Evolutionary conservation across 441 rosid species (phyloP).

Genomic region (Erodium texanum): DNA sequence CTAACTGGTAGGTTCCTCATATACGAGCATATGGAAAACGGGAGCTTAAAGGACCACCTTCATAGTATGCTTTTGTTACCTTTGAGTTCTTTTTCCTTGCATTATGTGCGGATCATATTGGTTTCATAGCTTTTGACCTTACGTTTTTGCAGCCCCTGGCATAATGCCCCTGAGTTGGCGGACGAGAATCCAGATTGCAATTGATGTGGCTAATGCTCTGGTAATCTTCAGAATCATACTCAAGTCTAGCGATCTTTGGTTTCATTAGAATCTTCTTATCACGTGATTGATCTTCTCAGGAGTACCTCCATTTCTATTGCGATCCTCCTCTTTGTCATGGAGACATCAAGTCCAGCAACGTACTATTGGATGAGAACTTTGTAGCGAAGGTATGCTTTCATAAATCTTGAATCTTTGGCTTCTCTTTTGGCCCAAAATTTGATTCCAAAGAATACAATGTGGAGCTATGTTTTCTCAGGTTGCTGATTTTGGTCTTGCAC

Average conservation of each 20-base stretch:
- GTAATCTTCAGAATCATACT: conserved; percentile 35
- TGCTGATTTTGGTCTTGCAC: conserved; percentile 95
- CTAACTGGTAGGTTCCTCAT: conserved; percentile 62
- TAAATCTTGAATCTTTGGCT: neutral
- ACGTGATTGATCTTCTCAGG: conserved; percentile 42
- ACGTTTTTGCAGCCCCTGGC: conserved; percentile 40
- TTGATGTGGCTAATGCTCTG: conserved; percentile 93
- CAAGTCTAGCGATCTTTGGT: conserved; percentile 3
- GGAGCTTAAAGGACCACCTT: conserved; percentile 80
- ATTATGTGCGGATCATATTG: too few species aligned
- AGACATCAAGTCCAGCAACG: conserved; percentile 91
- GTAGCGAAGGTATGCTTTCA: conserved; percentile 64
- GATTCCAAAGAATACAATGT: neutral
- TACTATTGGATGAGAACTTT: conserved; percentile 71
- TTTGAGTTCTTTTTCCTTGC: neutral
- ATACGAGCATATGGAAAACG: conserved; percentile 85
- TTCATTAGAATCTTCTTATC: conserved; percentile 1
- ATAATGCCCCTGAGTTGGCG: conserved; percentile 70
- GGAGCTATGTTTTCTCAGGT: conserved; percentile 36
- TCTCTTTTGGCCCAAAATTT: neutral
- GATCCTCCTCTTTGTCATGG: conserved; percentile 96
- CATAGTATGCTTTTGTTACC: conserved; percentile 48
- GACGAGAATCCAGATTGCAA: conserved; percentile 76
- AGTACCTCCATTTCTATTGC: conserved; percentile 91
- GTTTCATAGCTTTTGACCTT: neutral